Percentiles rank a stretch among this genome's conserved stretches.
phyloP scores from a whole-genome alignment of 148 eudicot species.

The Oxyria digyna region DNA sequence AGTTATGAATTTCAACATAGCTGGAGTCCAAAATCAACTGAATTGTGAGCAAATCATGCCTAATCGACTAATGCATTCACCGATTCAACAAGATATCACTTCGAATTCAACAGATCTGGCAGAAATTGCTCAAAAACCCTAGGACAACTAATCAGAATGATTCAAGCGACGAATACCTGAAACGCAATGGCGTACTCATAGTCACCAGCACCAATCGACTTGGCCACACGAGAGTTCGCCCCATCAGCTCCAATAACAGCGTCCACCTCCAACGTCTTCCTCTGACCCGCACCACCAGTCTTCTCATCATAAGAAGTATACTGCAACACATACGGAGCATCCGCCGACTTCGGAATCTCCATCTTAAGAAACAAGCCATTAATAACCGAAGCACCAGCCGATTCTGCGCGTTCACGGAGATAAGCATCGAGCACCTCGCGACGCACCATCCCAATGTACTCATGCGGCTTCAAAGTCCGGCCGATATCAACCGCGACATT shows the following conservation, averaged over 20 bases:
- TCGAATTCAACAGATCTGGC: background rate
- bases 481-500: slow-evolving; percentile 97
- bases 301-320: slow-evolving; percentile 71
- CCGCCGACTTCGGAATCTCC: slow-evolving; percentile 39
- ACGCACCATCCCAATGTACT: slow-evolving; percentile 97
- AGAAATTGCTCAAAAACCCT: background rate
- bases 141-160: background rate
- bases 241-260: slow-evolving; percentile 96
- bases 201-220: slow-evolving; percentile 77
- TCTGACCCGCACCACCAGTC: slow-evolving; percentile 55
- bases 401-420: slow-evolving; percentile 70
- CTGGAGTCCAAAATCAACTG: background rate
- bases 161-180: slow-evolving; percentile 23
- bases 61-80: background rate
- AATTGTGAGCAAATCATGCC: background rate
- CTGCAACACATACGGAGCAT: slow-evolving; percentile 50
- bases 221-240: slow-evolving; percentile 90
- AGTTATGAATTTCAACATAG: background rate
- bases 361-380: slow-evolving; percentile 83
- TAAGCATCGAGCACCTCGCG: slow-evolving; percentile 77
- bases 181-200: slow-evolving; percentile 97
- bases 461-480: slow-evolving; percentile 73
- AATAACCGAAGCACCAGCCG: slow-evolving; percentile 58
- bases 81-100: background rate
- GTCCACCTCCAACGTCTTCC: slow-evolving; percentile 59